Evolutionary conservation across 345 rosid genomes (phyloP).

Genomic region (Geranium brycei): DNA sequence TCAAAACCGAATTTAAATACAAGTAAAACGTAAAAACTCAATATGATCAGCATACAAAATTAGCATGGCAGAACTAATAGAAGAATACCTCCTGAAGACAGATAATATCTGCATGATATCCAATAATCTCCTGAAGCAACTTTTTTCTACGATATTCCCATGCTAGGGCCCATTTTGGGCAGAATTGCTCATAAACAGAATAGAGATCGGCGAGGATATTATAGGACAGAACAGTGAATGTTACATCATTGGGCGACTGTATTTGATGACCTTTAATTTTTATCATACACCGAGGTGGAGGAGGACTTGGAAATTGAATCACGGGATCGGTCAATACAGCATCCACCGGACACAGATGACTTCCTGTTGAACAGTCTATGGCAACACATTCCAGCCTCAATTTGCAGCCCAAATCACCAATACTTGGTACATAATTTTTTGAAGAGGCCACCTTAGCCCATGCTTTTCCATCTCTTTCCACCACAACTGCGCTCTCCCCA

Average conservation of each 20-base stretch:
- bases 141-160: constrained; percentile 48
- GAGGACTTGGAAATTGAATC: background rate
- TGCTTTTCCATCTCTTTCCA: background rate
- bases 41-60: constrained; percentile 1
- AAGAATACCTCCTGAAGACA: constrained; percentile 52
- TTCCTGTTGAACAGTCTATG: background rate
- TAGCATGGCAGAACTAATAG: background rate
- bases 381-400: background rate
- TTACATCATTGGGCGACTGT: constrained; percentile 1
- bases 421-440: background rate
- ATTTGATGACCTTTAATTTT: background rate
- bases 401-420: background rate
- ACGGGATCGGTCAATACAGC: background rate
- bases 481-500: background rate
- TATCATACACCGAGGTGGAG: background rate
- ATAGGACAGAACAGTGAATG: constrained; percentile 24
- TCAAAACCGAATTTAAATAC: background rate
- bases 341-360: background rate
- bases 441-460: background rate
- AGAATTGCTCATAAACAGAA: constrained; percentile 25
- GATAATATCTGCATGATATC: constrained; percentile 44
- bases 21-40: background rate
- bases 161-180: constrained; percentile 44
- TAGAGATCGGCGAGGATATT: constrained; percentile 25
- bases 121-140: constrained; percentile 44